Conservation (phyloP, 2,329 filamentous ascomycete species). For the Pyrenophora graminea region DNA sequence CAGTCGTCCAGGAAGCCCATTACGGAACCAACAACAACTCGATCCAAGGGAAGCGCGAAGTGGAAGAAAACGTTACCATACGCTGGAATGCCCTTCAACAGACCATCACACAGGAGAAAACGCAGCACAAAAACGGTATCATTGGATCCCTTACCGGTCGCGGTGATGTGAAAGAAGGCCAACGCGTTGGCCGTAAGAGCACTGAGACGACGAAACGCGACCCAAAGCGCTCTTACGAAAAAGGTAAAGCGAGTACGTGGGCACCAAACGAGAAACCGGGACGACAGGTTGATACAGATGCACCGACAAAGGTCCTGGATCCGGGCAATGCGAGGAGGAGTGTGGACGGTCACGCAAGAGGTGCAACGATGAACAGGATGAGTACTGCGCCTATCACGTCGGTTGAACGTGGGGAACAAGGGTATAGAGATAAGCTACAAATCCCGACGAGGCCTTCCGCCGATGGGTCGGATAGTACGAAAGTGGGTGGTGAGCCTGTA, state of each 20-base stretch:
- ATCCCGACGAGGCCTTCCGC: slow-evolving; percentile 4
- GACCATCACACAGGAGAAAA: slow-evolving; percentile 32
- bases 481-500: slow-evolving; percentile 6
- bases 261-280: slow-evolving; percentile 17
- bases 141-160: slow-evolving; percentile 32
- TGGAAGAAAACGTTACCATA: slow-evolving; percentile 30
- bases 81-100: slow-evolving; percentile 33
- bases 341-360: slow-evolving; percentile 10
- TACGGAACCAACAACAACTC: neutral
- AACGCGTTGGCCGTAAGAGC: slow-evolving; percentile 34
- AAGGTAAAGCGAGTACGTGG: slow-evolving; percentile 14
- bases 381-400: slow-evolving; percentile 24
- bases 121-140: slow-evolving; percentile 29
- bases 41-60: slow-evolving; percentile 35
- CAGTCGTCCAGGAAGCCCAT: slow-evolving; percentile 9
- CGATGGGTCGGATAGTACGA: slow-evolving; percentile 18
- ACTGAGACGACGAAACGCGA: slow-evolving; percentile 16
- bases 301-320: slow-evolving; percentile 10
- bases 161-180: slow-evolving; percentile 33
- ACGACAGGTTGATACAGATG: neutral
- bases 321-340: slow-evolving; percentile 19
- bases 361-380: slow-evolving; percentile 18
- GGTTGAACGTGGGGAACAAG: slow-evolving; percentile 8
- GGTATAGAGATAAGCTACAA: slow-evolving; percentile 5
- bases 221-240: slow-evolving; percentile 1